A percentile compares a stretch with the other conserved stretches of the same genome.
Conservation (phyloP, 2,329 filamentous ascomycete species). For the Aspergillus ochraceoroseus region DNA sequence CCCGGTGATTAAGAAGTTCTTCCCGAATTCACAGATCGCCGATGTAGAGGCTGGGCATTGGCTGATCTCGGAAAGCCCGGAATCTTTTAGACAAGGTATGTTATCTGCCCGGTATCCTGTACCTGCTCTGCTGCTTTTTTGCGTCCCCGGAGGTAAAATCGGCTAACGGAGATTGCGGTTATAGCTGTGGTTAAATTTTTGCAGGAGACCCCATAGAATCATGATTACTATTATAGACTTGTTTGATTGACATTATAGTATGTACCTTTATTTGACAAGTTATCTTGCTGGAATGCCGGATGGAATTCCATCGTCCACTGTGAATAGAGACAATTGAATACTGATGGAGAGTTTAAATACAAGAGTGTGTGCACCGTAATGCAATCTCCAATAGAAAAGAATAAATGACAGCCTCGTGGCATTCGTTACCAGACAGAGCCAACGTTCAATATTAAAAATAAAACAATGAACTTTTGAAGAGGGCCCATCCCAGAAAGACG, state of each 20-base stretch:
- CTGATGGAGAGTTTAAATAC: neutral
- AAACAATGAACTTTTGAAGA: too few relatives aligned
- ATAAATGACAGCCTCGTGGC: too few relatives aligned
- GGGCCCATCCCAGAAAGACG: too few relatives aligned
- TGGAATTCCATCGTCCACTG: too few relatives aligned
- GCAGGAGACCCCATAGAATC: constrained; percentile 19
- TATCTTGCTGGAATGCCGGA: too few relatives aligned
- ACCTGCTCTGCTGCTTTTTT: neutral
- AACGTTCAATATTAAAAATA: too few relatives aligned
- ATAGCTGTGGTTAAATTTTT: constrained; percentile 36
- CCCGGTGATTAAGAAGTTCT: constrained; percentile 41
- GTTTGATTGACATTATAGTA: neutral
- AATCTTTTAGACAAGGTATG: constrained; percentile 40
- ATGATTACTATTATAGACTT: constrained; percentile 1
- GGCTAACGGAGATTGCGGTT: neutral
- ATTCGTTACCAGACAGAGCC: too few relatives aligned
- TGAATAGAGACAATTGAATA: too few relatives aligned
- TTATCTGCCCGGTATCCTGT: too few relatives aligned
- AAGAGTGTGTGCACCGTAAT: too few relatives aligned
- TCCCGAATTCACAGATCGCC: constrained; percentile 39
- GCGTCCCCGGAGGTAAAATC: too few relatives aligned
- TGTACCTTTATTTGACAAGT: neutral
- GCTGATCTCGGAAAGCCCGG: constrained; percentile 45
- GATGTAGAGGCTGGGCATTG: constrained; percentile 44
- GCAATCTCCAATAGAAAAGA: too few relatives aligned